These are phyloP conservation scores for Salvia sclarea DNA, from an alignment of 305 asterid species.

Conservation along the genomic window DNA sequence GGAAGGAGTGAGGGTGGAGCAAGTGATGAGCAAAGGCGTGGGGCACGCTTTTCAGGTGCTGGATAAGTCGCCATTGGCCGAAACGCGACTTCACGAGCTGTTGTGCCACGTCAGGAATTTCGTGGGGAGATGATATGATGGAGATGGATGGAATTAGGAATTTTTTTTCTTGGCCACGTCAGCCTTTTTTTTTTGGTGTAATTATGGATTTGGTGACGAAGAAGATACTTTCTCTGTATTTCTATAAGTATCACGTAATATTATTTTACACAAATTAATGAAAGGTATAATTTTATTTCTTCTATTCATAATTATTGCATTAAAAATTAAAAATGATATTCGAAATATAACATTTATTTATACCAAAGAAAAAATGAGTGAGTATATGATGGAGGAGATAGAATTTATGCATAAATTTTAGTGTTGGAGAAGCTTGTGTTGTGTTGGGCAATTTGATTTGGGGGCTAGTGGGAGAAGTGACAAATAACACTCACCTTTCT, in stretches of 20 bases:
- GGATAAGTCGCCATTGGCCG: constrained; percentile 49
- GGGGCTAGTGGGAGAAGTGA: background rate
- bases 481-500: background rate
- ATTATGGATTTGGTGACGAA: background rate
- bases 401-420: background rate
- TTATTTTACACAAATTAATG: too few species aligned
- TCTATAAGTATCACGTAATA: too few species aligned
- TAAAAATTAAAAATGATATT: too few species aligned
- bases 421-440: background rate
- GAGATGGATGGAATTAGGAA: background rate
- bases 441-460: background rate
- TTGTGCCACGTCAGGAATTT: constrained; percentile 49
- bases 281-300: too few species aligned
- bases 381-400: background rate
- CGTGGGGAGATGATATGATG: constrained; percentile 24
- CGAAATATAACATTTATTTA: too few species aligned
- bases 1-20: constrained; percentile 54
- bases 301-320: too few species aligned
- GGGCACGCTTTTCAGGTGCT: constrained; percentile 90
- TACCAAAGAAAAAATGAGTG: too few species aligned
- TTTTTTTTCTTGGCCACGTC: background rate
- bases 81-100: constrained; percentile 52
- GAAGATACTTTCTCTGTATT: too few species aligned
- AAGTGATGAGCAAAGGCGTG: constrained; percentile 59
- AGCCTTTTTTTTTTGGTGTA: background rate